These are phyloP conservation scores for Scleroderma bovista DNA, from an alignment of 768 basidiomycete genomes.

Conservation along the genomic window DNA sequence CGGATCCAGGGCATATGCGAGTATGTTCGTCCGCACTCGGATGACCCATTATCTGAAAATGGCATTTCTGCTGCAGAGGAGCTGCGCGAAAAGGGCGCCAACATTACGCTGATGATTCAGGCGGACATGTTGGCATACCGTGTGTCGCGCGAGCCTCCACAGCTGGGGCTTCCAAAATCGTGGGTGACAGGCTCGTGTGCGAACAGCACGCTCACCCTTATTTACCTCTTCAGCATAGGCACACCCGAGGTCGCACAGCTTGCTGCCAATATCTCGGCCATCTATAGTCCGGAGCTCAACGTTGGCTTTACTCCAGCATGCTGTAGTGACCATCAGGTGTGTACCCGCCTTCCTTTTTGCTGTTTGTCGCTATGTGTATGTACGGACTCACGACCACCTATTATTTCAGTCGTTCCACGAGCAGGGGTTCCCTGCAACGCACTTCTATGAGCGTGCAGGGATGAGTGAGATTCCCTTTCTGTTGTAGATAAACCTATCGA, in stretches of 20 bases:
- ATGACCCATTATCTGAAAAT: too few relatives aligned
- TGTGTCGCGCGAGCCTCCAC: slow-evolving; percentile 68
- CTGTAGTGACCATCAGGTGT: slow-evolving; percentile 87
- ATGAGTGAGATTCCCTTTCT: slow-evolving; percentile 40
- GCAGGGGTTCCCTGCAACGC: slow-evolving; percentile 80
- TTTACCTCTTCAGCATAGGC: slow-evolving; percentile 52
- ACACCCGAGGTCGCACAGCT: slow-evolving; percentile 72
- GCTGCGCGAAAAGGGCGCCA: slow-evolving; percentile 50
- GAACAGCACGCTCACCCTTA: not conserved
- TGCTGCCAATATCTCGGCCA: slow-evolving; percentile 63
- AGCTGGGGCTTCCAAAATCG: slow-evolving; percentile 75
- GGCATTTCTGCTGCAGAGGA: slow-evolving; percentile 20
- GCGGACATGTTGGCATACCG: slow-evolving; percentile 92
- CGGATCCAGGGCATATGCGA: slow-evolving; percentile 74
- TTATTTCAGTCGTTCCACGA: slow-evolving; percentile 63
- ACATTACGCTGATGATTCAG: slow-evolving; percentile 81
- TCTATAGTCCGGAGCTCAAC: slow-evolving; percentile 77
- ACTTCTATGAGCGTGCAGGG: slow-evolving; percentile 85
- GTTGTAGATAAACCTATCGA: too few relatives aligned
- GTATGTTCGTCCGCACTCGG: slow-evolving; percentile 25
- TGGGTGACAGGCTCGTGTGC: slow-evolving; percentile 29
- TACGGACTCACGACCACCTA: not conserved
- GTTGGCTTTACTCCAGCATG: slow-evolving; percentile 74
- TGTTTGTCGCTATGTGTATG: too few relatives aligned
- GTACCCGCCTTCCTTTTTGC: slow-evolving; percentile 1